Base-by-base conservation (phyloP, 345 rosid genomes). In the Hevea brasiliensis region DNA sequence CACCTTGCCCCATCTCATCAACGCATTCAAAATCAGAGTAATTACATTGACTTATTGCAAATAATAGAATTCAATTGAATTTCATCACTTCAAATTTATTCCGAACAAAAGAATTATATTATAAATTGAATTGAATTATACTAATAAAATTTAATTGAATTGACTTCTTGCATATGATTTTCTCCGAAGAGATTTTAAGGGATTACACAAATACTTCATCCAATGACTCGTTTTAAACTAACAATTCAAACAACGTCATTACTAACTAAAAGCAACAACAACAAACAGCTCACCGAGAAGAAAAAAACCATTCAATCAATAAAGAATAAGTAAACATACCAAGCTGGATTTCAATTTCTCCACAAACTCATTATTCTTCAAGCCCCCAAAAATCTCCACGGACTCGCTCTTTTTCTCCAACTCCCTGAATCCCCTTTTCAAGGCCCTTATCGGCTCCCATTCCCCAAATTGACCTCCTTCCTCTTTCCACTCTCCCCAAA, bases 331-430 rank as follows among this genome's bases (percentile, higher is more conserved):
- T 23, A 21, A 47, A 65, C 89, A 62, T 87, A 95, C 99, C 94
- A 90, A 82, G 83, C 96, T 84, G 59, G 96, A 85, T 81, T 95
- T 95, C 64, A 95, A 75, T 84, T 91, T 92, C 88, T 89, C 93
- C 42, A 92, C 87, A 73, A 92, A 80, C 56, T 92, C 99, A 64
- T 81, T 84, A 72, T 84, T 87, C 87, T 84, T 90, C 60, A 92
- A 80, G 13, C 95, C 92, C 71, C 85, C 92, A 76, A 90, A 84
- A 37, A 90, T 65, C 47, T 94, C 98, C 35, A 72, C 83, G 0
- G 74, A 69, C 51, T 80, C 81, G 51, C 84, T 91, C 76, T 88
- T 91, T 83, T 84, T 89, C 90, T 95, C 99, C 62, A 95, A 86
- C 74, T 92, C 94, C 77, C 84, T 86, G 64, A 92, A 74, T 77